Evolutionary conservation across 2,329 filamentous ascomycete genomes (phyloP).

Genomic region (Claviceps sp.): DNA sequence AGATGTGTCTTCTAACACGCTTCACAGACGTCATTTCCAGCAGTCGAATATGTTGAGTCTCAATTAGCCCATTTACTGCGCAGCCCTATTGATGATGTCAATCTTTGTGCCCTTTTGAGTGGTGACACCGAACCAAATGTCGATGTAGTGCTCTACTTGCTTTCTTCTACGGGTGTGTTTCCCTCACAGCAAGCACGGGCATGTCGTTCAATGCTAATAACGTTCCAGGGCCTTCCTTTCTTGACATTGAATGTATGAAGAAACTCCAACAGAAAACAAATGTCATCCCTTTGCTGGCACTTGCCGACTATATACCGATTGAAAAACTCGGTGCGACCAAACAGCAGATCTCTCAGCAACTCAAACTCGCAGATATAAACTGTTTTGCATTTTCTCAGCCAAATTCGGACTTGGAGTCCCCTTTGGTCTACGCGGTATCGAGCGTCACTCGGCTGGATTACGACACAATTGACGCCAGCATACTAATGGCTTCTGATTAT

Average conservation of each 20-base stretch:
- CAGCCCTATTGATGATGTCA: conserved; percentile 53
- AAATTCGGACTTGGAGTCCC: conserved; percentile 14
- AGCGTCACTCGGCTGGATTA: conserved; percentile 57
- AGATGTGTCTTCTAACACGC: neutral
- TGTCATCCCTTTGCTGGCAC: conserved; percentile 69
- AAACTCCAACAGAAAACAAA: conserved; percentile 64
- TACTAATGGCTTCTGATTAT: conserved; percentile 88
- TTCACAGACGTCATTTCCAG: neutral
- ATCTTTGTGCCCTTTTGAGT: conserved; percentile 65
- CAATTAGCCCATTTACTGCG: conserved; percentile 17
- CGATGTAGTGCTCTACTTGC: conserved; percentile 73
- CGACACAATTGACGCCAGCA: conserved; percentile 81
- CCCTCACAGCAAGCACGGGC: neutral
- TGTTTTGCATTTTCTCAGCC: conserved; percentile 51
- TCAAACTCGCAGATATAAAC: conserved; percentile 43
- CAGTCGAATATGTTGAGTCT: conserved; percentile 59
- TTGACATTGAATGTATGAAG: conserved; percentile 58
- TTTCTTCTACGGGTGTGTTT: conserved; percentile 48
- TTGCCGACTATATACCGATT: conserved; percentile 53
- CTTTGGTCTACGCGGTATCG: conserved; percentile 60
- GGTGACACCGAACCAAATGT: conserved; percentile 74
- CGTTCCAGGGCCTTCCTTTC: conserved; percentile 17
- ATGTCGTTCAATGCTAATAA: neutral
- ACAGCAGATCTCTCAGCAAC: conserved; percentile 39
- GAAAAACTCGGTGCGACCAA: conserved; percentile 48